These are phyloP conservation scores for Flaveria floridana DNA, from an alignment of 140 eudicot species.

Conservation along the genomic window DNA sequence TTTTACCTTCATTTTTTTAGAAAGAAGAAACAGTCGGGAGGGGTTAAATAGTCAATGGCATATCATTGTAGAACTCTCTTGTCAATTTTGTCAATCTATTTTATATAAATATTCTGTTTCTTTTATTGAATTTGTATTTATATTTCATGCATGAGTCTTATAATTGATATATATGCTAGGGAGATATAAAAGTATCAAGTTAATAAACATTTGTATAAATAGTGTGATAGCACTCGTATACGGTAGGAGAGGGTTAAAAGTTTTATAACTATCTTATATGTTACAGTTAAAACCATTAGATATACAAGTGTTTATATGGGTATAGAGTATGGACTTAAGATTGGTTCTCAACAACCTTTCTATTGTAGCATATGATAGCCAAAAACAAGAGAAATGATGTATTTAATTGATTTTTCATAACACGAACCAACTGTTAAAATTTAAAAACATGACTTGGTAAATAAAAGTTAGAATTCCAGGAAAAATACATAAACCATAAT, in stretches of 20 bases:
- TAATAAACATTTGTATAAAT: too few relatives aligned
- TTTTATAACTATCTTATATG: too few relatives aligned
- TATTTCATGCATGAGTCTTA: background rate
- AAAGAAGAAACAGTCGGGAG: background rate
- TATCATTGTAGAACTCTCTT: conserved; percentile 13
- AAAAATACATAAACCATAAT: conserved; percentile 44
- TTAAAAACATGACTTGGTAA: conserved; percentile 38
- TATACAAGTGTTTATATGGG: too few relatives aligned
- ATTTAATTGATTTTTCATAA: conserved; percentile 23
- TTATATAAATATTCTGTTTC: conserved; percentile 21
- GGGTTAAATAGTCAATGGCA: conserved; percentile 16
- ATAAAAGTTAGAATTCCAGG: conserved; percentile 31
- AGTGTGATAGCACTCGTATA: too few relatives aligned
- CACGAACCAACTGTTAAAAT: conserved; percentile 29
- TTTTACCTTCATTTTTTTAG: conserved; percentile 16
- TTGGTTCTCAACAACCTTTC: too few relatives aligned
- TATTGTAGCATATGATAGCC: background rate
- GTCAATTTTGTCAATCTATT: conserved; percentile 25
- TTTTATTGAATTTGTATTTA: background rate
- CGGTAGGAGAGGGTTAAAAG: too few relatives aligned
- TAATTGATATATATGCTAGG: background rate
- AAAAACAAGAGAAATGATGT: background rate
- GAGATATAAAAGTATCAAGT: background rate
- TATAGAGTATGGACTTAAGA: too few relatives aligned
- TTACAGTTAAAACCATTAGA: too few relatives aligned